Evolutionary conservation across 176 grass and related monocot genomes (phyloP).

Genomic region (Chrysopogon serrulatus): DNA sequence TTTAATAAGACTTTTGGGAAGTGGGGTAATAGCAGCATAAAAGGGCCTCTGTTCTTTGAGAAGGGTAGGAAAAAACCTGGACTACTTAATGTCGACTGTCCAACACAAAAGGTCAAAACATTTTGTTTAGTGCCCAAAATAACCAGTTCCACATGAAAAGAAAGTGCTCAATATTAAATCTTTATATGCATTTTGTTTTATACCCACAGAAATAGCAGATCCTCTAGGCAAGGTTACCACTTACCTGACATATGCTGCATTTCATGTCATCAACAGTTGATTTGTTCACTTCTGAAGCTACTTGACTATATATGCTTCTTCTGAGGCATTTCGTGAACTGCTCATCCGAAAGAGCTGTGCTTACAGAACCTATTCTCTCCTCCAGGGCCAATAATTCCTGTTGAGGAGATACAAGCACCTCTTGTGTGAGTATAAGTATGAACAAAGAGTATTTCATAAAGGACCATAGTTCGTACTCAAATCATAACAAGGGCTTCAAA

Average conservation of each 20-base stretch:
- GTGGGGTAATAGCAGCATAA: not conserved
- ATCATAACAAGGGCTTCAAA: not conserved
- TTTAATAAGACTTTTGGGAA: not conserved
- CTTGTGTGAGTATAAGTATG: not conserved
- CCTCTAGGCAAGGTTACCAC: not conserved
- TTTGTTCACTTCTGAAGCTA: constrained; percentile 1
- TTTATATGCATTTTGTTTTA: not conserved
- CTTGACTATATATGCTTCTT: constrained; percentile 44
- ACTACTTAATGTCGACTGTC: not conserved
- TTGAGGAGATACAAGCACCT: not conserved
- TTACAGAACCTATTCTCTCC: constrained; percentile 81
- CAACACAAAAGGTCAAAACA: not conserved
- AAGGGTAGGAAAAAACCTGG: not conserved
- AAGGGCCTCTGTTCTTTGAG: not conserved
- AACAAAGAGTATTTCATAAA: not conserved
- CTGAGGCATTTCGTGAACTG: constrained; percentile 65
- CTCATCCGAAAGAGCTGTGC: constrained; percentile 71
- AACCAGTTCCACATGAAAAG: not conserved
- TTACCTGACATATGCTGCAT: constrained; percentile 93
- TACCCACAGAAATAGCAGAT: not conserved
- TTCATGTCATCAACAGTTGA: constrained; percentile 44
- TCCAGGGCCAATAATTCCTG: constrained; percentile 83
- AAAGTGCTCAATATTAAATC: not conserved
- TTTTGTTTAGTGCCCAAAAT: not conserved
- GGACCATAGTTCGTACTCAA: not conserved